Evolutionary conservation across 1,139 yeast genomes (phyloP), one percentile per base, ranked within the genome.

Genomic region (Yamadazyma trypodendri): DNA sequence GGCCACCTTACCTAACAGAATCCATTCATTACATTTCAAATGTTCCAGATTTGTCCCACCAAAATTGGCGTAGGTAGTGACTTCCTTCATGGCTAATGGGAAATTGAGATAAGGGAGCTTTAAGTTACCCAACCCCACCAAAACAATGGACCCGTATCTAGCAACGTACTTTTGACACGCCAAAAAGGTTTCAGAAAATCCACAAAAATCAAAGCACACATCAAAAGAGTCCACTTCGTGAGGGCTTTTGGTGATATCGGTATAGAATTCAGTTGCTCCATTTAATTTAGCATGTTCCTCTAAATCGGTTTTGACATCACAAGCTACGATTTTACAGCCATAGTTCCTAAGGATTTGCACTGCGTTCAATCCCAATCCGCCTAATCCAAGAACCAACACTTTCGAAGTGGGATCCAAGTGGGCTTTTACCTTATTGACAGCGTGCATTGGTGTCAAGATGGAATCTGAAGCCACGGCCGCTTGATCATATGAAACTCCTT

Each of bases 381-480:
- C 79, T 31, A 71, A 54, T 1, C 80, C 81, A 36, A 72, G 51
- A 5, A 73, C 61, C 37, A 73, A 57, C 3, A 73, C 72, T 43
- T 64, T 70, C 9, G 63, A 43, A 4, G 65, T 56, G 11, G 77
- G 73, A 18, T 54, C 49, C 31, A 71, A 50, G 9, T 46, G 38
- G 16, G 53, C 50, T 33, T 53, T 60, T 4, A 69, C 72, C 45
- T 67, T 69, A 38, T 60, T 64, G 34, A 74, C 60, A 4, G 79
- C 77, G 48, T 73, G 79, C 53, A 60, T 72, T 6, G 79, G 79
- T 1, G 79, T 75, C 43, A 75, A 59, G 2, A 73, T 74, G 1
- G 78, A 72, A 46, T 75, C 73, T 42, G 72, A 65, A 11, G 77
- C 62, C 6, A 70, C 72, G 0, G 80, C 79, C 0, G 80, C 80